phyloP scores from a whole-genome alignment of 2,329 filamentous ascomycete genomes.

The Zalaria sp. region DNA sequence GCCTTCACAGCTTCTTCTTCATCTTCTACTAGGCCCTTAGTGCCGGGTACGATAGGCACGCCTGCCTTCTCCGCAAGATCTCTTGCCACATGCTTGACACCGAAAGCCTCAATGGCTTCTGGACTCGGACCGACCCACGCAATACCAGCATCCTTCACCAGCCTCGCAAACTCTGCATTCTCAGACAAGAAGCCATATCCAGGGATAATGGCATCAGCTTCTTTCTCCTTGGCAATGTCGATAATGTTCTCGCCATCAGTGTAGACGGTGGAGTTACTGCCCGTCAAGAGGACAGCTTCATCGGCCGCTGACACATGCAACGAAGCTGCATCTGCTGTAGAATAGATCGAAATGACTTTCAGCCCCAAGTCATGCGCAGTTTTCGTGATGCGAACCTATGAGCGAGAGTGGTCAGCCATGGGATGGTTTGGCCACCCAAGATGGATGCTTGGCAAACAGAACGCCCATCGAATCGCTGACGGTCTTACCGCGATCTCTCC shows the following conservation, averaged over 20 bases:
- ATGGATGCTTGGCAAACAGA: no score
- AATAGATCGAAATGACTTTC: conserved; percentile 43
- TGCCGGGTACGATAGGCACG: conserved; percentile 42
- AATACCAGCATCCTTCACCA: conserved; percentile 39
- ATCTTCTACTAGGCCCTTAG: conserved; percentile 31
- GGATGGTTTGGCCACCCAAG: no score
- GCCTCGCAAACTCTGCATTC: conserved; percentile 45
- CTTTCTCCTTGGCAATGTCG: conserved; percentile 33
- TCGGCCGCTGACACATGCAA: conserved; percentile 41
- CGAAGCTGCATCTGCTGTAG: conserved; percentile 39
- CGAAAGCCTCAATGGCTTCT: conserved; percentile 39
- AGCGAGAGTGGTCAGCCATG: background rate
- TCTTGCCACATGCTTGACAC: conserved; percentile 44
- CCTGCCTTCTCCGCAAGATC: conserved; percentile 37
- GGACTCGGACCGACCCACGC: conserved; percentile 46
- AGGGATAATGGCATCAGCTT: conserved; percentile 46
- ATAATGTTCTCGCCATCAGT: conserved; percentile 35
- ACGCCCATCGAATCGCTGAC: background rate
- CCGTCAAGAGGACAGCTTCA: conserved; percentile 35
- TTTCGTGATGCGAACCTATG: conserved; percentile 32
- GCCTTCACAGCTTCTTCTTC: conserved; percentile 33
- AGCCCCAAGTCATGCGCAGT: conserved; percentile 37
- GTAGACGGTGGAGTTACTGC: conserved; percentile 35
- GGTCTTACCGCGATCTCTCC: conserved; percentile 14
- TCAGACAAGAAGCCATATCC: conserved; percentile 56